A percentile compares a stretch with the other conserved stretches of the same genome.
These are phyloP conservation scores for Coccinonectria pachysandricola DNA, from an alignment of 2,329 filamentous ascomycete species.

Conservation along the genomic window DNA sequence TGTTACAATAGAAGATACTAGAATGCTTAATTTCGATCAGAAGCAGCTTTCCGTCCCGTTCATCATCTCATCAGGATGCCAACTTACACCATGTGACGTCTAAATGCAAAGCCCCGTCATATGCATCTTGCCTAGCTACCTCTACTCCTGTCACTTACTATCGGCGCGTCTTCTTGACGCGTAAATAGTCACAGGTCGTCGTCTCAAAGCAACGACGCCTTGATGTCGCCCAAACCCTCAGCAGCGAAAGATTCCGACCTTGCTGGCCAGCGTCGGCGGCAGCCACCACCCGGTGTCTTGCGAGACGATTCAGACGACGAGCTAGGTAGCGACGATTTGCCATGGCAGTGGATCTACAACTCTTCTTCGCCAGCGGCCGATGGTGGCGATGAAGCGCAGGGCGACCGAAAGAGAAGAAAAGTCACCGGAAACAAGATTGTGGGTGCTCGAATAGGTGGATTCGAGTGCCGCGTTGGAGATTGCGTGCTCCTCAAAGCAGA, in stretches of 20 bases:
- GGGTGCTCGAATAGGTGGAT: slow-evolving; percentile 72
- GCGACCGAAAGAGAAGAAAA: slow-evolving; percentile 27
- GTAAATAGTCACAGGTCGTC: slow-evolving; percentile 10
- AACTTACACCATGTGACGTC: slow-evolving; percentile 1
- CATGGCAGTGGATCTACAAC: slow-evolving; percentile 72
- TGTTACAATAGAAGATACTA: no score
- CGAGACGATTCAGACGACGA: slow-evolving; percentile 86
- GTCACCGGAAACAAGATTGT: slow-evolving; percentile 46
- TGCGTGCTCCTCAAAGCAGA: slow-evolving; percentile 80
- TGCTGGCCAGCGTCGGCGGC: no score
- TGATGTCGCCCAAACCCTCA: slow-evolving; percentile 17
- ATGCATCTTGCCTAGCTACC: slow-evolving; percentile 15
- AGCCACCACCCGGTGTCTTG: slow-evolving; percentile 49
- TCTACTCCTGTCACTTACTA: no score
- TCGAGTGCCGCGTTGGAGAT: slow-evolving; percentile 74
- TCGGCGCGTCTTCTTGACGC: slow-evolving; percentile 22
- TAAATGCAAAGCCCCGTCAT: slow-evolving; percentile 10
- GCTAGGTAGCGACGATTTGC: slow-evolving; percentile 58
- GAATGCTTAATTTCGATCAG: no score
- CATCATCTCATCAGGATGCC: no score
- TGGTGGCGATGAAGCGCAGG: slow-evolving; percentile 16
- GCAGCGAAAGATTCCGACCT: slow-evolving; percentile 8
- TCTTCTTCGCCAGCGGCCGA: slow-evolving; percentile 21
- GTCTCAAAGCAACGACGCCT: slow-evolving; percentile 5
- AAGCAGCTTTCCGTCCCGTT: no score